Evolutionary conservation across 768 basidiomycete genomes (phyloP), one percentile per base, ranked within the genome.

Genomic region (Mycena vulgaris): DNA sequence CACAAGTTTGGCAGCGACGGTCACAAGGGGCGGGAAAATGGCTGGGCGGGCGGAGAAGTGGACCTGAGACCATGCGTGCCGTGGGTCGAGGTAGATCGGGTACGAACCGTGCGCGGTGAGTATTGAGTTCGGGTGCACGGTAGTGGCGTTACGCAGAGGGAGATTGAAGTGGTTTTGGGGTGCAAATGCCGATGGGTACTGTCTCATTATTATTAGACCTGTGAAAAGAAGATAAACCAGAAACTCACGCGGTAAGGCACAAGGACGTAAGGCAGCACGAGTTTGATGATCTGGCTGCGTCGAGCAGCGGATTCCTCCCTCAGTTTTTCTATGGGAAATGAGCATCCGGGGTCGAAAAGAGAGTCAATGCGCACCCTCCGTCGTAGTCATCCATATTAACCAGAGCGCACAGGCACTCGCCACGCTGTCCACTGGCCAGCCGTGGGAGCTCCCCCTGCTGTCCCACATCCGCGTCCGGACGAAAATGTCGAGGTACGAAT

Each of bases 381-480:
- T 86, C 14, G 85, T 87, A 35, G 87, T 85, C 74, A 90, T 82
- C 92, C 92, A 93, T 60, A 89, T 77, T 1, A 92, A 61, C 90
- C 91, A 93, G 19, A 93, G 68, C 0, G 87, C 89, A 58, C 89
- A 86, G 0, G 89, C 79, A 67, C 87, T 89, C 30, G 80, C 51
- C 5, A 80, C 75, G 57, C 75, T 88, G 40, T 92, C 90, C 1
- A 79, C 73, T 0, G 91, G 90, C 91, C 92, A 92, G 2, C 89
- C 90, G 48, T 85, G 75, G 67, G 81, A 64, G 14, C 28, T 5
- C 27, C 77, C 75, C 3, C 76, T 64, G 28, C 76, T 71, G 37
- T 86, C 81, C 82, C 87, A 87, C 30, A 91, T 80, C 9, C 84
- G 83, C n/a, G 75, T 75, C 35, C 82, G 83, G 39, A 90, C 76